Evolutionary conservation across 2,329 filamentous ascomycete species (phyloP).

Genomic region (Colletotrichum sp.): DNA sequence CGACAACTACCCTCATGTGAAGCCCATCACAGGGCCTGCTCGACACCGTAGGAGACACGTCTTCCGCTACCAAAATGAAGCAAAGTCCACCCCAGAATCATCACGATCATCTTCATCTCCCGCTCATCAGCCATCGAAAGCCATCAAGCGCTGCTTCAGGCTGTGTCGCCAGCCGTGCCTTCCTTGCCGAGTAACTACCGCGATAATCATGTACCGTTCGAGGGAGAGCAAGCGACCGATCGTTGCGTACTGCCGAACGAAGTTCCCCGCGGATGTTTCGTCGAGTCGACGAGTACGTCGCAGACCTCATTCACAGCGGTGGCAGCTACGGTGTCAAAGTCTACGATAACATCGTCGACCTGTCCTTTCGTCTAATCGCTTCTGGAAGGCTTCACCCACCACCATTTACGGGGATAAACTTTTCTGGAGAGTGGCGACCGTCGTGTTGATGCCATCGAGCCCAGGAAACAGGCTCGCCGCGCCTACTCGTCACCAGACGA

Average conservation of each 20-base stretch:
- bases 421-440: not conserved
- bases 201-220: constrained; percentile 42
- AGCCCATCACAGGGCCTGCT: constrained; percentile 45
- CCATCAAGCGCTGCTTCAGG: constrained; percentile 32
- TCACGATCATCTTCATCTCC: constrained; percentile 52
- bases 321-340: constrained; percentile 56
- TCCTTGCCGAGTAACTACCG: constrained; percentile 52
- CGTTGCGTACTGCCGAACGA: not conserved
- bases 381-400: constrained; percentile 34
- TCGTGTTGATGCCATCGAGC: not conserved
- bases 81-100: constrained; percentile 53
- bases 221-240: not conserved
- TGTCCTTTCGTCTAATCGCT: constrained; percentile 39
- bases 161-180: constrained; percentile 49
- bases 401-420: constrained; percentile 56
- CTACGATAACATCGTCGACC: constrained; percentile 35
- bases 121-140: constrained; percentile 50
- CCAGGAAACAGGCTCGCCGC: not conserved
- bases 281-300: constrained; percentile 31
- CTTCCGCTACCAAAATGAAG: constrained; percentile 42
- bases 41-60: constrained; percentile 47
- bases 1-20: not conserved
- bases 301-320: constrained; percentile 52
- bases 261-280: not conserved
- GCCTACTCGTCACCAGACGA: not conserved